Evolutionary conservation across 371 early-diverging fungal species (phyloP).

Genomic region (Mucor mucedo): DNA sequence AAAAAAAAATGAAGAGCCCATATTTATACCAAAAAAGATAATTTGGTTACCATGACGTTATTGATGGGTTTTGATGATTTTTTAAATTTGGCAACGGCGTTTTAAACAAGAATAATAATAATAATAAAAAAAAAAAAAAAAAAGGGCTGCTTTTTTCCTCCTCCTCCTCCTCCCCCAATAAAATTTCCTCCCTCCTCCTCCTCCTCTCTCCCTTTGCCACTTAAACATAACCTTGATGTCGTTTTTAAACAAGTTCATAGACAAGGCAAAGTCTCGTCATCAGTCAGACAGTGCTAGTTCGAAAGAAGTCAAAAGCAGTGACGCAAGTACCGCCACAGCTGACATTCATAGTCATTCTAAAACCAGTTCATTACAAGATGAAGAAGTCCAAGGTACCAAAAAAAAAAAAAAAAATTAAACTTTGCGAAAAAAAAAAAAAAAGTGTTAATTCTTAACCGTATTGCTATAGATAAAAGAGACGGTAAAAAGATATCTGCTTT

Average conservation of each 20-base stretch:
- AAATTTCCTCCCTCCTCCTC: neutral
- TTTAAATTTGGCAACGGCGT: neutral
- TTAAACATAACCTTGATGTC: slow-evolving; percentile 15
- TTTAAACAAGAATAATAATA: neutral
- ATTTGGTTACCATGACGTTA: slow-evolving; percentile 2
- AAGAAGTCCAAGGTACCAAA: slow-evolving; percentile 1
- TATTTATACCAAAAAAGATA: neutral
- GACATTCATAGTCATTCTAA: slow-evolving; percentile 1
- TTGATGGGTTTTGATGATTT: neutral
- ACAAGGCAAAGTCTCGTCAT: slow-evolving; percentile 32
- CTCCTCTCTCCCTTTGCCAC: neutral
- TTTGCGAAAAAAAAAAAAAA: neutral
- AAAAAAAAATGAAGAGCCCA: neutral
- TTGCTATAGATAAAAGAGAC: neutral
- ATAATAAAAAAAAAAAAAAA: neutral
- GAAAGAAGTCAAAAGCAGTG: neutral
- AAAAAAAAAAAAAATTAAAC: neutral
- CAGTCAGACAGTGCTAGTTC: slow-evolving; percentile 13
- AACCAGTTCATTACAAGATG: slow-evolving; percentile 14
- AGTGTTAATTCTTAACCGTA: neutral
- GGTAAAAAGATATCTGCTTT: neutral
- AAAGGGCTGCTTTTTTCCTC: neutral
- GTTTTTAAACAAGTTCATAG: slow-evolving; percentile 33
- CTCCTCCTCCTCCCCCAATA: neutral
- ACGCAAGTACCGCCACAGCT: neutral